Base-by-base conservation (phyloP, 2,329 filamentous ascomycete species). In the Sclerotinia glacialis region DNA sequence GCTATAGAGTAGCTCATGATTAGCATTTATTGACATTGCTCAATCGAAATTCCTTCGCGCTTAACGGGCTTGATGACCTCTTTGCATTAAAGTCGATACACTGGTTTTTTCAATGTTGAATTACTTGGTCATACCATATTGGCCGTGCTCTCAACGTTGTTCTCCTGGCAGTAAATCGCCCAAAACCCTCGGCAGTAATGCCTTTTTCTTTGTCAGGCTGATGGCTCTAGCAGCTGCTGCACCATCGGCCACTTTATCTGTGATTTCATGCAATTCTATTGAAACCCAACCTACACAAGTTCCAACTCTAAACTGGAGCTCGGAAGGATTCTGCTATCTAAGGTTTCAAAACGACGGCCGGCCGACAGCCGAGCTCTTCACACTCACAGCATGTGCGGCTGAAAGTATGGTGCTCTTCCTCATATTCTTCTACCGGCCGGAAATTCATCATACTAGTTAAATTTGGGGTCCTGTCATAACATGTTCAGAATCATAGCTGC, bases 1-100 rank as follows among this genome's bases (percentile, higher is more conserved):
- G 64, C 66, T 28, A 59, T 50, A 18, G 55, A 26, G 46, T 26
- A 16, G 50, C 65, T 21, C 69, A 68, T 37, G 61, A 62, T 40
- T 66, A 68, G 42, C 70, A 71, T 26, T 60, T 70, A 14, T 71
- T 68, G 68, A 67, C 46, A 6, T 9, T 70, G 1, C 46, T 69
- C 16, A 66, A 67, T 42, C 47, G 50, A 12, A 66, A 67, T 18
- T 23, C 67, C 3, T 65, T 67, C 21, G 44, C 53, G 5, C 42
- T 70, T 21, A 56, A 62, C 5, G 65, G 50, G 18, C 18, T 72
- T 9, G 67, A 72, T 46, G 66, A 65, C 14, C 14, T 72, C 1
- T 67, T 70, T 58, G 23, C 64, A 4, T 28, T 68, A 1, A 70
- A 65, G 2, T 54, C 65, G 7, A 61, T 68, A 49, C 64, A 56